phyloP scores from a whole-genome alignment of 768 basidiomycete species.

The Asterophora parasitica region DNA sequence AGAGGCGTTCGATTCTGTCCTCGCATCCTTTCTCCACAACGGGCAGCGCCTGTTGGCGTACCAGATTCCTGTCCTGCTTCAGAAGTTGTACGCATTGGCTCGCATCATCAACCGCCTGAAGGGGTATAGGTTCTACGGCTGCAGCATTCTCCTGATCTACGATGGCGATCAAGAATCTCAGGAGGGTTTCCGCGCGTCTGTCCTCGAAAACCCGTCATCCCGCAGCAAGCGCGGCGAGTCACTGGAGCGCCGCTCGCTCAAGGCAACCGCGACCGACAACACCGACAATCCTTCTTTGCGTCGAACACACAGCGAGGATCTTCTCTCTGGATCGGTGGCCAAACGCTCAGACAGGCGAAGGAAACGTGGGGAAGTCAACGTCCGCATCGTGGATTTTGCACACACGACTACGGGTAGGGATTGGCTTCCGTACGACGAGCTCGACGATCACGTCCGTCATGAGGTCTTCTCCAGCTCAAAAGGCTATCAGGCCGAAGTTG shows the following conservation, averaged over 20 bases:
- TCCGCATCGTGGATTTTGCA: constrained; percentile 97
- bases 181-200: constrained; percentile 59
- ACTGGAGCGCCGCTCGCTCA: constrained; percentile 51
- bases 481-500: constrained; percentile 79
- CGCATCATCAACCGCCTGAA: constrained; percentile 83
- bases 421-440: constrained; percentile 65
- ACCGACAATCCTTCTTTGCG: constrained; percentile 49
- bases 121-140: constrained; percentile 98
- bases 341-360: constrained; percentile 62
- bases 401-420: constrained; percentile 96
- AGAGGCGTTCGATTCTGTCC: constrained; percentile 77
- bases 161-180: constrained; percentile 92
- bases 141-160: constrained; percentile 93
- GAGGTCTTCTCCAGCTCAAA: constrained; percentile 55
- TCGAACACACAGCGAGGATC: constrained; percentile 76
- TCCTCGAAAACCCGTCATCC: constrained; percentile 61
- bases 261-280: constrained; percentile 38
- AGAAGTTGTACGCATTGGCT: constrained; percentile 91
- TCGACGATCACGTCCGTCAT: constrained; percentile 34
- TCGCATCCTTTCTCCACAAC: constrained; percentile 80
- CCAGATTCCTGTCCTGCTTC: constrained; percentile 88
- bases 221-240: constrained; percentile 77
- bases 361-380: constrained; percentile 87
- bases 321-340: constrained; percentile 61
- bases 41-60: constrained; percentile 81